Evolutionary conservation across 352 stramenopile species (phyloP).

Genomic region (Globisporangium megalacanthum): DNA sequence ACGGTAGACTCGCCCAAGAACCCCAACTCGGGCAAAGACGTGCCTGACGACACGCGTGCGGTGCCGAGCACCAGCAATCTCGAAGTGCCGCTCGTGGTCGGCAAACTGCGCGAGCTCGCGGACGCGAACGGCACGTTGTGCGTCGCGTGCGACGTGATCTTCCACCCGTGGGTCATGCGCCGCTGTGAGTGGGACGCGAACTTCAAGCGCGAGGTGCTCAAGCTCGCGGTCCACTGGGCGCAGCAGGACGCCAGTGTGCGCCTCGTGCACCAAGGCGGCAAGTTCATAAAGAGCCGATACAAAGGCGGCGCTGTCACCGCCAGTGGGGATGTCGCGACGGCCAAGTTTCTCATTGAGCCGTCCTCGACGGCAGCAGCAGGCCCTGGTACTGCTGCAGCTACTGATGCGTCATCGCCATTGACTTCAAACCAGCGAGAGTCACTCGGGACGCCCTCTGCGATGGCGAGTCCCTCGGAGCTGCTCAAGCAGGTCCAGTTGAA

Average conservation of each 20-base stretch:
- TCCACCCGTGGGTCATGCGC: conserved; percentile 73
- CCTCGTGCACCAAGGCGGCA: conserved; percentile 37
- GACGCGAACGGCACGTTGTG: conserved; percentile 40
- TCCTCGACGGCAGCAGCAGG: not conserved
- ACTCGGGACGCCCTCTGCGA: conserved; percentile 7
- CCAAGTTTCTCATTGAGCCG: conserved; percentile 63
- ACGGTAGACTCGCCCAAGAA: conserved; percentile 73
- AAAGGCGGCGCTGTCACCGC: conserved; percentile 40
- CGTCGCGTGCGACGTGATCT: conserved; percentile 64
- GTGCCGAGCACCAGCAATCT: conserved; percentile 73
- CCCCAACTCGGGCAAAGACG: conserved; percentile 53
- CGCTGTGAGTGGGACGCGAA: conserved; percentile 65
- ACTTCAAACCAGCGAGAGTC: conserved; percentile 9
- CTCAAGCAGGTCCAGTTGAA: conserved; percentile 43
- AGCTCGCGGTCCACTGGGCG: conserved; percentile 74
- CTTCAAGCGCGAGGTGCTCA: conserved; percentile 82
- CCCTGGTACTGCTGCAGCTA: not conserved
- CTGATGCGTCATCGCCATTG: not conserved
- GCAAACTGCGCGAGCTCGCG: conserved; percentile 41
- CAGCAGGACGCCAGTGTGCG: conserved; percentile 53
- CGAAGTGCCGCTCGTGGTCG: conserved; percentile 68
- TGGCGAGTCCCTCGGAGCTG: conserved; percentile 43
- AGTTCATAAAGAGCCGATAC: conserved; percentile 84
- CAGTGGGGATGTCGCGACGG: conserved; percentile 57
- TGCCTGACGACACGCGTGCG: conserved; percentile 49